A percentile compares a stretch with the other conserved stretches of the same genome.
These are phyloP conservation scores for Proliferodiscus dingleyae DNA, from an alignment of 2,329 filamentous ascomycete species.

Conservation along the genomic window DNA sequence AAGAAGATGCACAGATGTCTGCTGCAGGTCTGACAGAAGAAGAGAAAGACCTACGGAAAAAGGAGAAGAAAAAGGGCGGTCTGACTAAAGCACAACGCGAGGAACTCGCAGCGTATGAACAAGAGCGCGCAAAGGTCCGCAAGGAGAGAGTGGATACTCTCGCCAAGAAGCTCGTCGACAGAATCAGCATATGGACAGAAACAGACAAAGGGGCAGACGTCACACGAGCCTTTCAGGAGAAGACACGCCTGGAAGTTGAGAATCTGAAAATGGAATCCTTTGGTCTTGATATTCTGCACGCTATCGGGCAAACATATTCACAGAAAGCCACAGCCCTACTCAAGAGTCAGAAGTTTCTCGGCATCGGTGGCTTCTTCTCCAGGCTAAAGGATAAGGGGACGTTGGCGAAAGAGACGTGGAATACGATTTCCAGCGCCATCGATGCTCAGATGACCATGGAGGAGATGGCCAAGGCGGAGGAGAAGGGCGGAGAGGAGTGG, in stretches of 20 bases:
- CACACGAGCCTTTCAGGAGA: slow-evolving; percentile 84
- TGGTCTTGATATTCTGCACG: slow-evolving; percentile 90
- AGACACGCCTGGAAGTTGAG: slow-evolving; percentile 91
- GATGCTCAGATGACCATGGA: slow-evolving; percentile 98
- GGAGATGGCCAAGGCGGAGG: slow-evolving; percentile 95
- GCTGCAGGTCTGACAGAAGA: slow-evolving; percentile 64
- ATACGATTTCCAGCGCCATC: slow-evolving; percentile 91
- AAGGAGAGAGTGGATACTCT: slow-evolving; percentile 87
- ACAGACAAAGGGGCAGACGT: slow-evolving; percentile 86
- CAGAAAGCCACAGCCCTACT: slow-evolving; percentile 82
- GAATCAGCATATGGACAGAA: slow-evolving; percentile 93
- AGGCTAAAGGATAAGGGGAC: slow-evolving; percentile 94
- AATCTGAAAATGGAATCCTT: slow-evolving; percentile 99
- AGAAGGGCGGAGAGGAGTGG: slow-evolving; percentile 94
- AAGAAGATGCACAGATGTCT: slow-evolving; percentile 66
- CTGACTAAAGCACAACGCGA: slow-evolving; percentile 90
- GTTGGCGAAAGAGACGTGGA: slow-evolving; percentile 97
- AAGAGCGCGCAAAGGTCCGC: slow-evolving; percentile 75
- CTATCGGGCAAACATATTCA: slow-evolving; percentile 86
- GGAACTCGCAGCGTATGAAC: slow-evolving; percentile 81
- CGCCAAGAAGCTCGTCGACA: slow-evolving; percentile 78
- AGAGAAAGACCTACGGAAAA: slow-evolving; percentile 70
- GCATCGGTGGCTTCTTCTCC: slow-evolving; percentile 91
- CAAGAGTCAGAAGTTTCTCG: slow-evolving; percentile 94
- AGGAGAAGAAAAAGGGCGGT: slow-evolving; percentile 84